These are phyloP conservation scores for Candida buenavistaensis DNA, from an alignment of 1,139 yeast species.

Conservation along the genomic window DNA sequence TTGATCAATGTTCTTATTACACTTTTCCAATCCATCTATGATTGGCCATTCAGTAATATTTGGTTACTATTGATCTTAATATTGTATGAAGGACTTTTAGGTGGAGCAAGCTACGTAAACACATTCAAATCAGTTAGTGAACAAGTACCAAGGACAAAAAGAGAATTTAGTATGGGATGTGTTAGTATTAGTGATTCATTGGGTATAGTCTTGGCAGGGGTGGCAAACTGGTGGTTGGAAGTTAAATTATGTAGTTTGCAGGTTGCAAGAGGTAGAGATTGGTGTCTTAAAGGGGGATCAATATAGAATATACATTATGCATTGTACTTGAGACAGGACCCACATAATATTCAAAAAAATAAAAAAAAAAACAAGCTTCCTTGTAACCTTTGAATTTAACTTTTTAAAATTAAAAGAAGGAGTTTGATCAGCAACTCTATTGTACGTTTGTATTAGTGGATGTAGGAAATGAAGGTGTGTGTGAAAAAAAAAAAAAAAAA, in stretches of 20 bases:
- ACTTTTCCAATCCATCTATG: constrained; percentile 61
- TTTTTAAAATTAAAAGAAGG: too few species aligned
- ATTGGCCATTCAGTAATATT: constrained; percentile 55
- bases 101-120: constrained; percentile 88
- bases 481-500: too few species aligned
- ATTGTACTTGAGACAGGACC: too few species aligned
- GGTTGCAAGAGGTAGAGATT: constrained; percentile 58
- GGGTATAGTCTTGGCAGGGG: constrained; percentile 82
- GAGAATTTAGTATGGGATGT: constrained; percentile 93
- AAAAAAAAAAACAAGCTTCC: too few species aligned
- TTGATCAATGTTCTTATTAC: constrained; percentile 60
- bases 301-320: too few species aligned
- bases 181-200: constrained; percentile 90
- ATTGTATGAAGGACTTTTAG: constrained; percentile 84
- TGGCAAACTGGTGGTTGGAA: constrained; percentile 73
- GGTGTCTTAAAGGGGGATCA: constrained; percentile 45
- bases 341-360: too few species aligned
- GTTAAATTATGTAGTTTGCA: constrained; percentile 71
- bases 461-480: too few species aligned
- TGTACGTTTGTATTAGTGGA: too few species aligned
- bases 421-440: too few species aligned
- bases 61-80: constrained; percentile 63
- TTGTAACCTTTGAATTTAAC: too few species aligned
- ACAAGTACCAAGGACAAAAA: constrained; percentile 47
- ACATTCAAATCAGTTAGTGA: constrained; percentile 81